Evolutionary conservation across 1,139 yeast species (phyloP), one percentile per base, ranked within the genome.

Genomic region (Yamadazyma triangularis): DNA sequence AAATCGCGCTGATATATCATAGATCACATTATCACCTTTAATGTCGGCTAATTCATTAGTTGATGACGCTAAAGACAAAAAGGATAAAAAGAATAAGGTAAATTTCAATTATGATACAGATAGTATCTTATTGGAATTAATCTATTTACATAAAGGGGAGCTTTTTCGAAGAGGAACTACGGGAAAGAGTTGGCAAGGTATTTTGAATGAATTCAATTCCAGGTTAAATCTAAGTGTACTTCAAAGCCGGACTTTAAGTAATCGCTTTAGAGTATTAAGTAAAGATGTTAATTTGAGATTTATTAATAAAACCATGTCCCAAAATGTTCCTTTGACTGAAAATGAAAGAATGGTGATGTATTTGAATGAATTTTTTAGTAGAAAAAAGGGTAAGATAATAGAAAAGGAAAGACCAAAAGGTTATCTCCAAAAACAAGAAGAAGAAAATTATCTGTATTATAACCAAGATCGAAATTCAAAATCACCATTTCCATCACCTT

Each of bases 161-260:
- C 40, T 58, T 4, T 56, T 53, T 36, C 53, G 53, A n/a, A 35
- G 62, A 27, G 64, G 64, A 2, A 45, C 50, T 23, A 52, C 56
- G 15, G 42, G 56, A 25, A 54, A 48, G 34, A 57, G 60, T 1
- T 58, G 64, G 64, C 51, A 49, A 15, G 31, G 36, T 6, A 50
- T 58, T 8, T 42, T 57, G 13, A 36, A 36, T 13, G 51, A 53
- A 27, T 57, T 56, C 33, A 58, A 58, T 34, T 35, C 37, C 4
- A 35, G 36, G 13, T 41, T 44, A 27, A 35, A 47, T 16, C 32
- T 55, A 21, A 42, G 40, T 12, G 50, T 57, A 12, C 35, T 55
- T 3, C 63, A 57, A 35, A 46, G 56, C n/a, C 30, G 63, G 26
- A 58, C 63, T 7, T 44, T 58, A 27, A 56, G 50, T 31, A 58